phyloP scores from a whole-genome alignment of 1,139 yeast species.

The Torulaspora globosa region DNA sequence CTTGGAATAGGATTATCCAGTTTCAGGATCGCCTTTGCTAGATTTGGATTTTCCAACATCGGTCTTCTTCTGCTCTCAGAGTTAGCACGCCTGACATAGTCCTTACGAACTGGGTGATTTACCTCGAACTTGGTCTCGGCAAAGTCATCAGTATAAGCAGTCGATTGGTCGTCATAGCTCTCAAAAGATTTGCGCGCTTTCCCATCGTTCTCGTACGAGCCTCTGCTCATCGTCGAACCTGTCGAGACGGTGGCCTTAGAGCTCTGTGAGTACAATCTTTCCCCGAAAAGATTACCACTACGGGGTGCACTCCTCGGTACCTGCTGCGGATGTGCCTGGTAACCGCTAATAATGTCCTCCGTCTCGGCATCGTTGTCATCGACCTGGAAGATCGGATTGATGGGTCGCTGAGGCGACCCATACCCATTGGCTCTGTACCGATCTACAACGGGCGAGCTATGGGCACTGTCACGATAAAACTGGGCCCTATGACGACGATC shows the following conservation, averaged over 20 bases:
- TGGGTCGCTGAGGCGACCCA: constrained; percentile 64
- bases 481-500: constrained; percentile 34
- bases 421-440: constrained; percentile 50
- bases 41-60: constrained; percentile 52
- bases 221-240: constrained; percentile 28
- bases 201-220: constrained; percentile 26
- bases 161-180: constrained; percentile 31
- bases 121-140: constrained; percentile 37
- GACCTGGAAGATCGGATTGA: constrained; percentile 46
- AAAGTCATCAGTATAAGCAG: constrained; percentile 38
- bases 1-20: constrained; percentile 92
- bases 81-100: constrained; percentile 46
- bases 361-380: constrained; percentile 43
- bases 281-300: constrained; percentile 12
- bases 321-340: constrained; percentile 15
- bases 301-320: constrained; percentile 5
- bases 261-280: constrained; percentile 20
- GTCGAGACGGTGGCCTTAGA: constrained; percentile 27
- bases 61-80: constrained; percentile 59
- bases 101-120: constrained; percentile 50
- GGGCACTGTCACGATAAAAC: constrained; percentile 33
- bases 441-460: constrained; percentile 32
- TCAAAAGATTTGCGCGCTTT: constrained; percentile 28
- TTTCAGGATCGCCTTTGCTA: constrained; percentile 57
- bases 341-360: constrained; percentile 20